A percentile compares a stretch with the other conserved stretches of the same genome.
Conservation (phyloP, 768 basidiomycete genomes). For the Suillus alpinus region DNA sequence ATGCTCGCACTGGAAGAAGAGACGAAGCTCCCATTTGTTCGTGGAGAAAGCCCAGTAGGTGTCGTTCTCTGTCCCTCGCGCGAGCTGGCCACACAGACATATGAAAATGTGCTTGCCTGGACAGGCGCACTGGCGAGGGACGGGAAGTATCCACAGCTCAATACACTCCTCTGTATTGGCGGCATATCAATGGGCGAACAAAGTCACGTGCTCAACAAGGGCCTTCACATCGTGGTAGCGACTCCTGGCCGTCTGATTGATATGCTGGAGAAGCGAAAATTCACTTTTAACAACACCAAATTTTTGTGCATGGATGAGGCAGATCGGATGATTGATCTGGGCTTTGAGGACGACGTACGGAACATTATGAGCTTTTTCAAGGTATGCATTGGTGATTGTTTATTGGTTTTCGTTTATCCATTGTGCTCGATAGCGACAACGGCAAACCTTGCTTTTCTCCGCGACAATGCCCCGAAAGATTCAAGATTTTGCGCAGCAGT, state of each 20-base stretch:
- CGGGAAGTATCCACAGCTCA: constrained; percentile 79
- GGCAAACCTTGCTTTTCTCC: constrained; percentile 95
- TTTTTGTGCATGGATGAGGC: constrained; percentile 99
- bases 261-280: constrained; percentile 94
- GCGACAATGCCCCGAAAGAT: constrained; percentile 99
- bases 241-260: constrained; percentile 97
- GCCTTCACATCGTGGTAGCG: constrained; percentile 93
- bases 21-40: constrained; percentile 79
- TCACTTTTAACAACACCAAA: constrained; percentile 93
- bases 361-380: constrained; percentile 99
- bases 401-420: constrained; percentile 5
- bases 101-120: constrained; percentile 91
- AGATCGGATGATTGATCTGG: constrained; percentile 98
- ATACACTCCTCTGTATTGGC: constrained; percentile 91
- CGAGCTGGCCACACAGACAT: constrained; percentile 95
- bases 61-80: constrained; percentile 95
- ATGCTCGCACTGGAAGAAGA: constrained; percentile 97
- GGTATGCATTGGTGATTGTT: constrained; percentile 39
- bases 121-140: constrained; percentile 77
- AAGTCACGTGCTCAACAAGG: constrained; percentile 84
- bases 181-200: constrained; percentile 99
- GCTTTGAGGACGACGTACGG: constrained; percentile 97
- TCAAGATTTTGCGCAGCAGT: constrained; percentile 97
- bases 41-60: constrained; percentile 97
- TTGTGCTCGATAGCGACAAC: constrained; percentile 64